A percentile compares a stretch with the other conserved stretches of the same genome.
Conservation (phyloP, 768 basidiomycete genomes). For the Mycena floridula region DNA sequence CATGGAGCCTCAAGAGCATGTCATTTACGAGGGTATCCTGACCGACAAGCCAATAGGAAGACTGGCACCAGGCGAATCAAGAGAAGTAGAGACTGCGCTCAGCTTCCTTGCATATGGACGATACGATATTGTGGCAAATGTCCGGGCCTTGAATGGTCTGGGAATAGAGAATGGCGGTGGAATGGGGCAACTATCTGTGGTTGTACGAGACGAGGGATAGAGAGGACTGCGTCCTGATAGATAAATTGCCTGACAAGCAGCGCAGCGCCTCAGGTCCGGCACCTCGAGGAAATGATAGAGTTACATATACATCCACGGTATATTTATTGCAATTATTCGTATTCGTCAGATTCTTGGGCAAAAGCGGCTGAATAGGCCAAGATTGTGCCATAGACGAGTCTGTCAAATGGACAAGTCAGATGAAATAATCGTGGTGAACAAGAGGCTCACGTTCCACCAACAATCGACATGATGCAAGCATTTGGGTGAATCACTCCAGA, state of each 20-base stretch:
- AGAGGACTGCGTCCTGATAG: too few relatives aligned
- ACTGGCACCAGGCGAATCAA: conserved; percentile 48
- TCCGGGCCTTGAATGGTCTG: conserved; percentile 25
- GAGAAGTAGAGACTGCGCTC: conserved; percentile 47
- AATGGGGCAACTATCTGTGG: conserved; percentile 34
- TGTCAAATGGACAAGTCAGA: conserved; percentile 17
- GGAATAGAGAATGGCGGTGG: conserved; percentile 25
- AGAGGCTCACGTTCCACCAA: conserved; percentile 77
- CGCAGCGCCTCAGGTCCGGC: too few relatives aligned
- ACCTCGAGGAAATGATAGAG: too few relatives aligned
- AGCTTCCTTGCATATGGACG: conserved; percentile 70
- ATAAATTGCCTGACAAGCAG: too few relatives aligned
- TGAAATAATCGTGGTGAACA: conserved; percentile 3
- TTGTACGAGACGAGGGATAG: conserved; percentile 13
- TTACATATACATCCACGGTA: too few relatives aligned
- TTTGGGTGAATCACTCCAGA: conserved; percentile 78
- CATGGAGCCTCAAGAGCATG: conserved; percentile 53
- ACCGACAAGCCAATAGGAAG: conserved; percentile 58
- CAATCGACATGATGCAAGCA: conserved; percentile 91
- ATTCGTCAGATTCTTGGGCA: conserved; percentile 77
- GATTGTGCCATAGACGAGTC: conserved; percentile 88
- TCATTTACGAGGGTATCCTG: conserved; percentile 65
- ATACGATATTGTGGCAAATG: conserved; percentile 49
- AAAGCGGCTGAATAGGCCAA: conserved; percentile 82
- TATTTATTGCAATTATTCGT: conserved; percentile 39